Evolutionary conservation across 495 filamentous ascomycete genomes (phyloP), one percentile per base, ranked within the genome.

Genomic region (Aspergillus leporis): DNA sequence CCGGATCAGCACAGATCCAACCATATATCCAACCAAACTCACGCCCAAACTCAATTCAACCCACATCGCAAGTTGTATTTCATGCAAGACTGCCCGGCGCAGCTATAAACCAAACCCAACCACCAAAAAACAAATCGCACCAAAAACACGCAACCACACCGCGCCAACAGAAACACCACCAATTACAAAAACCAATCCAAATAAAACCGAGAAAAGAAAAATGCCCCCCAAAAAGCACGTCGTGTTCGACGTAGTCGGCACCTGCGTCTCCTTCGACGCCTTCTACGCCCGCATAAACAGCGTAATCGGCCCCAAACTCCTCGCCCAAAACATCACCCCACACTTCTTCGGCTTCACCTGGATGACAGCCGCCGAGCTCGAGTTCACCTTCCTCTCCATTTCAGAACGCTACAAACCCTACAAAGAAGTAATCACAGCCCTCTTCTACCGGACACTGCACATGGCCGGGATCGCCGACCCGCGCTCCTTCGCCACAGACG

Each of bases 231-330:
- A 54, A 48, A 73, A 77, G 25, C 75, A 75, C 55, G 66, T 76
- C 58, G 72, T 78, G 14, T 78, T 79, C 62, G 74, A 79, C 58
- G 69, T 79, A 0, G 72, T 79, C 32, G 76, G 75, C n/a, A 79
- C 76, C 32, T 74, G 70, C 49, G 69, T 78, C 51, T 71, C 74
- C 16, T 78, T 71, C 59, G 69, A 73, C 46, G 68, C 66, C 40
- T 76, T 73, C 61, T 70, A 66, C 61, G 45, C 48, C 25, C 31
- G 61, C 48, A 78, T 77, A 58, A 59, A 72, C 58, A 5, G 28
- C 0, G 47, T 55, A 19, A 58, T 76, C 55, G 74, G 75, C 10
- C 13, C 45, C 18, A 63, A 65, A 45, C 66, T 79, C 8, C 63
- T 45, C 16, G 52, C 68, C 6, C 50, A 74, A 38, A 63, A 61